A percentile compares a stretch with the other conserved stretches of the same genome.
phyloP scores from a whole-genome alignment of 2,329 filamentous ascomycete genomes.

The Cryphonectria naterciae region DNA sequence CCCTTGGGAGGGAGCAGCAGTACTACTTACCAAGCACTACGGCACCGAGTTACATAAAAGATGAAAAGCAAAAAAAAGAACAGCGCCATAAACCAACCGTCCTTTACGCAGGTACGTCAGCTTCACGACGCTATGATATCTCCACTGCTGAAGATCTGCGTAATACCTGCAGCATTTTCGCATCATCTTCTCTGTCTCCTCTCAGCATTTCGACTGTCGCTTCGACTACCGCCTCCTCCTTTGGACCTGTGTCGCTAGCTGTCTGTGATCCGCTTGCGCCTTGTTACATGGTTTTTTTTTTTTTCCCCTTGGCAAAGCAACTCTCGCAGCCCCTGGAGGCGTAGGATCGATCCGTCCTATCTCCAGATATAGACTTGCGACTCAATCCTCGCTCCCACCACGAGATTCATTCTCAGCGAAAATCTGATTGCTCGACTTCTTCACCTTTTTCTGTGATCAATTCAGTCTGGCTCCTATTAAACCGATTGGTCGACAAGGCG shows the following conservation, averaged over 20 bases:
- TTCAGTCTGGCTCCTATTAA: background rate
- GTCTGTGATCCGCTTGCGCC: background rate
- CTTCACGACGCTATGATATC: constrained; percentile 8
- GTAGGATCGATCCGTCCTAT: constrained; percentile 18
- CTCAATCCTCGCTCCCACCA: constrained; percentile 23
- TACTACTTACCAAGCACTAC: background rate
- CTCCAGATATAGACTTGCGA: constrained; percentile 24
- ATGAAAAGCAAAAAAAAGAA: background rate
- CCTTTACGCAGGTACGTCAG: constrained; percentile 4
- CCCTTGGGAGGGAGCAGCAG: background rate
- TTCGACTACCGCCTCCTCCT: constrained; percentile 3
- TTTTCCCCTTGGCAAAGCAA: background rate
- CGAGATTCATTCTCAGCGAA: constrained; percentile 16
- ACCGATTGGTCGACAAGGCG: background rate
- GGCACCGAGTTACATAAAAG: background rate
- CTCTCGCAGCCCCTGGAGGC: constrained; percentile 11
- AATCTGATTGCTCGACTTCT: background rate
- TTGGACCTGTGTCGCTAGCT: background rate
- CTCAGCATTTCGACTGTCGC: background rate
- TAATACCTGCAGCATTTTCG: background rate
- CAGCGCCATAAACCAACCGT: background rate
- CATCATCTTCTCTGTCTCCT: constrained; percentile 14
- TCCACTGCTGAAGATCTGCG: background rate
- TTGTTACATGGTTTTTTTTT: background rate
- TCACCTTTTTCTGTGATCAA: background rate